Percentiles rank a stretch among this genome's conserved stretches.
Conservation (phyloP, 805 yeast genomes). For the Kodamaea restingae region DNA sequence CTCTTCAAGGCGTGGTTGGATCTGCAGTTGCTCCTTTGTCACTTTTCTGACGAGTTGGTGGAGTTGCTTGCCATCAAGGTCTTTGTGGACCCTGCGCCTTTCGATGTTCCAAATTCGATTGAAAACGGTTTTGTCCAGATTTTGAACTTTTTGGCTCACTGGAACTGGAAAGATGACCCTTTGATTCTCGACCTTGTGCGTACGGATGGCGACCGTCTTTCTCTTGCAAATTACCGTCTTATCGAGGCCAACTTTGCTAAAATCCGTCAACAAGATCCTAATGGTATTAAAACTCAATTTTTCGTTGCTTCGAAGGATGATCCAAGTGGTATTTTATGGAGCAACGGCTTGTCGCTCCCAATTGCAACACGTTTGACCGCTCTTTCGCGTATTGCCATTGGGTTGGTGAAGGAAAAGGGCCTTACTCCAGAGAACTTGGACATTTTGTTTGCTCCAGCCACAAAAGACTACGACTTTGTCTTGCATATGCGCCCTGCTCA, state of each 20-base stretch:
- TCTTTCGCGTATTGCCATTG: conserved; percentile 69
- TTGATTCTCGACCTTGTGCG: conserved; percentile 73
- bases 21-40: conserved; percentile 67
- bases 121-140: conserved; percentile 78
- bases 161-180: conserved; percentile 96
- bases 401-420: conserved; percentile 42
- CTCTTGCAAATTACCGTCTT: conserved; percentile 56
- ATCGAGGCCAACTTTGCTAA: conserved; percentile 63
- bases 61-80: conserved; percentile 81
- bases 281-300: conserved; percentile 71
- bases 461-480: conserved; percentile 79
- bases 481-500: conserved; percentile 45
- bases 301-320: conserved; percentile 83
- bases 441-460: conserved; percentile 72
- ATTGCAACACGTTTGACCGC: conserved; percentile 87
- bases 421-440: conserved; percentile 37
- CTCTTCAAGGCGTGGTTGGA: conserved; percentile 88
- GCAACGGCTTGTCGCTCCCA: conserved; percentile 59
- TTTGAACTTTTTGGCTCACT: conserved; percentile 62
- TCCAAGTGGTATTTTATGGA: conserved; percentile 83
- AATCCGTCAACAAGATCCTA: conserved; percentile 75
- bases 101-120: conserved; percentile 70
- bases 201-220: conserved; percentile 46
- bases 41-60: conserved; percentile 70
- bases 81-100: conserved; percentile 88